A percentile compares a stretch with the other conserved stretches of the same genome.
These are phyloP conservation scores for Russula earlei DNA, from an alignment of 768 basidiomycete species.

Conservation along the genomic window DNA sequence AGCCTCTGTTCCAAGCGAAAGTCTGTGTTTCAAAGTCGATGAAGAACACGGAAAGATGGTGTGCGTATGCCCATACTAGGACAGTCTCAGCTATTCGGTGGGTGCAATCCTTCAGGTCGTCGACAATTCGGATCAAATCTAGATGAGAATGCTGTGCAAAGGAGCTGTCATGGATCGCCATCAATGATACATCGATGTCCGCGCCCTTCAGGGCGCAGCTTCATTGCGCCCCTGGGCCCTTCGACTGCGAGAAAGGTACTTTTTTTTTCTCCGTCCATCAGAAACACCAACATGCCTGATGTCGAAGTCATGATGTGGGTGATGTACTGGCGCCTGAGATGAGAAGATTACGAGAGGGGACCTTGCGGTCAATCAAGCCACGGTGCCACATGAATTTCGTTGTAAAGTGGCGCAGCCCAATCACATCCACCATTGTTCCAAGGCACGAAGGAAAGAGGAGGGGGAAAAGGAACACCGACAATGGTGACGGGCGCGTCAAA, in stretches of 20 bases:
- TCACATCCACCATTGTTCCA: not conserved
- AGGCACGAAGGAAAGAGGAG: no score
- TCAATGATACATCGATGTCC: conserved; percentile 9
- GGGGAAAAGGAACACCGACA: not conserved
- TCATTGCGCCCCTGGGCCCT: not conserved
- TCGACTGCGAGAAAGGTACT: not conserved
- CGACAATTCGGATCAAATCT: not conserved
- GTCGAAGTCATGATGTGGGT: not conserved
- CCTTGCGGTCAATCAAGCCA: not conserved
- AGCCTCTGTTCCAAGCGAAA: not conserved
- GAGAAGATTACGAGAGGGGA: not conserved
- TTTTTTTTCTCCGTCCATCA: not conserved
- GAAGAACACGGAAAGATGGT: not conserved
- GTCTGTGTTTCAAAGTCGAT: conserved; percentile 1
- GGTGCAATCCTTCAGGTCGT: not conserved
- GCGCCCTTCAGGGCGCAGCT: not conserved
- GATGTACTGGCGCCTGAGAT: not conserved
- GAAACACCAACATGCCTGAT: not conserved
- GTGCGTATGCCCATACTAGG: not conserved
- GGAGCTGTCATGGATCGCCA: conserved; percentile 3
- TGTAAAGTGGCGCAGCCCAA: not conserved
- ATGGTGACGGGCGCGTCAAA: not conserved
- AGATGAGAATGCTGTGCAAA: conserved; percentile 5
- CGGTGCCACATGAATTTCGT: conserved; percentile 1
- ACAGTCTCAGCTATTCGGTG: not conserved